Percentiles rank a stretch among this genome's conserved stretches.
Conservation (phyloP, 2,329 filamentous ascomycete species). For the Ophiostoma triangulosporum region DNA sequence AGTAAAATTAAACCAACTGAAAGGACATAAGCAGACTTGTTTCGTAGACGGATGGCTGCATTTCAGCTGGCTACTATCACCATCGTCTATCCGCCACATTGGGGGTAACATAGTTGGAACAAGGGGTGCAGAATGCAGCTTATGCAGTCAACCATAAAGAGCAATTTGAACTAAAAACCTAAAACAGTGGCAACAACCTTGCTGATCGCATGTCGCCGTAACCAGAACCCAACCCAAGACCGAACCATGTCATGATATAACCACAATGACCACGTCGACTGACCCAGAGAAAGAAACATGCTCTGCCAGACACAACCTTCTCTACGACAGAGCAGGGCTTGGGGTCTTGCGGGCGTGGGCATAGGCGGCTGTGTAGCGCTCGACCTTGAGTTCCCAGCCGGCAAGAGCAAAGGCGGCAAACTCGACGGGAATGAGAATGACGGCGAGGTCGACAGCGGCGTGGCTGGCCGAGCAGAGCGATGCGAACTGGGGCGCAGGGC, state of each 20-base stretch:
- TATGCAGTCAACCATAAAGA: too few relatives aligned
- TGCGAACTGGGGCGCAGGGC: constrained; percentile 37
- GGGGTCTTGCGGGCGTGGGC: constrained; percentile 22
- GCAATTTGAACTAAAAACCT: too few relatives aligned
- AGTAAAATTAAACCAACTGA: too few relatives aligned
- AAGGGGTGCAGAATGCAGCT: background rate
- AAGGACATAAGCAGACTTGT: too few relatives aligned
- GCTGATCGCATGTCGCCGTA: too few relatives aligned
- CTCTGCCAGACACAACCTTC: too few relatives aligned
- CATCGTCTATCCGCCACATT: background rate
- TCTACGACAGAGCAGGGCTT: constrained; percentile 16
- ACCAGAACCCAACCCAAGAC: too few relatives aligned
- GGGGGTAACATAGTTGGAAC: background rate
- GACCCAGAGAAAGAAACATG: background rate
- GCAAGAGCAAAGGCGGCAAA: constrained; percentile 32
- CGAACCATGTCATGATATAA: too few relatives aligned
- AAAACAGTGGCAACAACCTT: too few relatives aligned
- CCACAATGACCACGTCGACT: too few relatives aligned
- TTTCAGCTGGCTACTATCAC: background rate
- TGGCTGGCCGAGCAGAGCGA: constrained; percentile 43
- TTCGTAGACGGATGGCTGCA: background rate
- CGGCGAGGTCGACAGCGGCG: constrained; percentile 38
- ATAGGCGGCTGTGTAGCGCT: constrained; percentile 26
- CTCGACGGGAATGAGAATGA: constrained; percentile 45
- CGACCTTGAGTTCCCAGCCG: constrained; percentile 30